Evolutionary conservation across 768 basidiomycete genomes (phyloP), one percentile per base, ranked within the genome.

Genomic region (Leucocoprinus sp.): DNA sequence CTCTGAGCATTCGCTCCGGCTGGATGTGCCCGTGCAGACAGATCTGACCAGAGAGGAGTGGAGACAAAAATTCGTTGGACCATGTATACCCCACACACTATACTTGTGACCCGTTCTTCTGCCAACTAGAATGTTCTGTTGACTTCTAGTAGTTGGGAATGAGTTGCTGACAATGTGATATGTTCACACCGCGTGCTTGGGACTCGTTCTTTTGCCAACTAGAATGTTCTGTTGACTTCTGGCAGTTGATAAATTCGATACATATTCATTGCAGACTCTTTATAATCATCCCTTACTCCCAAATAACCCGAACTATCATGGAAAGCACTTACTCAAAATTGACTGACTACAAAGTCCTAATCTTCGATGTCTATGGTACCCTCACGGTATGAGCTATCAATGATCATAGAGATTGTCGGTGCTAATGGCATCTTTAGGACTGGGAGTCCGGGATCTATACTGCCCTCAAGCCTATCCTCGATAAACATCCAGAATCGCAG

Each of bases 281-380:
- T 29, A 27, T 11, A 36, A 11, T 23, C 22, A 31, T 18, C 28
- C 26, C 31, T 4, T n/a, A 27, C 5, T 12, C 15, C 12, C 24
- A 28, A 41, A 27, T n/a, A 31, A 7, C n/a, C 18, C 19, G 37
- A 35, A 5, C 21, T 35, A 27, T 8, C 12, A 49, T 49, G 48
- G 5, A 42, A 9, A 23, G 17, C 23, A 14, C 24, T 8, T 5
- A 0, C 36, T 26, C 31, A 26, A 69, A 65, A 42, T 53, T 77
- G 15, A 67, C 65, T 5, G 66, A 72, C 55, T 65, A 67, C 60
- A 69, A 71, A 57, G 72, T 71, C 18, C 70, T 88, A 34, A 65
- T 85, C 38, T 84, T 85, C 56, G 86, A 90, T 52, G 80, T 84
- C 49, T 88, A 87, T 51, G 85, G 81, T 3, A 89, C 86, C 0